A percentile compares a stretch with the other conserved stretches of the same genome.
These are phyloP conservation scores for Gryganskiella cystojenkinii DNA, from an alignment of 192 early-diverging fungal species.

Conservation along the genomic window DNA sequence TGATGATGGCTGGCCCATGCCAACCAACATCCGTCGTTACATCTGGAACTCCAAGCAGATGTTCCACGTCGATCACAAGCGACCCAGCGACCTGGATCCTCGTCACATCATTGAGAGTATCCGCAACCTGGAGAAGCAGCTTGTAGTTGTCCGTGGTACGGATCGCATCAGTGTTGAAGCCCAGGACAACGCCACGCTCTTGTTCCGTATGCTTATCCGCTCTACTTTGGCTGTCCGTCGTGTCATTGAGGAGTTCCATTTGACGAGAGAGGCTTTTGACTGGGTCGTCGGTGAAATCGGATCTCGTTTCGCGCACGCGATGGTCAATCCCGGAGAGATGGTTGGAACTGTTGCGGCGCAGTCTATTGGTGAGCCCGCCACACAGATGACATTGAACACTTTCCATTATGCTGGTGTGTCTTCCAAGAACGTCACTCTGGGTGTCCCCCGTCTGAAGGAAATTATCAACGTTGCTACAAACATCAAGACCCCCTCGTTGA, in stretches of 20 bases:
- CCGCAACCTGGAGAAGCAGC: conserved; percentile 73
- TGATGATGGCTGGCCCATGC: conserved; percentile 85
- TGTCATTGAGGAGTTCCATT: conserved; percentile 91
- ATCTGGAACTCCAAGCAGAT: conserved; percentile 92
- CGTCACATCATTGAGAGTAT: conserved; percentile 81
- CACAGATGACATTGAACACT: conserved; percentile 99
- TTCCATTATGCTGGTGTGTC: conserved; percentile 99
- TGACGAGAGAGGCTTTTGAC: conserved; percentile 90
- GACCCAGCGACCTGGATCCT: conserved; percentile 90
- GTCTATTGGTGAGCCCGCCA: conserved; percentile 99
- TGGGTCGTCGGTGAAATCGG: conserved; percentile 96
- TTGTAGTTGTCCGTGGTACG: conserved; percentile 86
- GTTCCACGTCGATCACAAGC: conserved; percentile 84
- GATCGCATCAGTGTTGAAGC: conserved; percentile 89
- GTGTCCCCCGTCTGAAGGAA: conserved; percentile 98
- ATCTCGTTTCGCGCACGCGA: conserved; percentile 87
- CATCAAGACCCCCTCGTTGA: conserved; percentile 92
- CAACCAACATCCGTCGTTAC: conserved; percentile 89
- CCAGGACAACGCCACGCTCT: conserved; percentile 91
- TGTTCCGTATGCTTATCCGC: conserved; percentile 87
- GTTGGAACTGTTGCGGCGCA: conserved; percentile 98
- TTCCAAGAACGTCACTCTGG: conserved; percentile 96
- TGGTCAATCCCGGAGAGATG: conserved; percentile 97
- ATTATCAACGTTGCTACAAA: conserved; percentile 99
- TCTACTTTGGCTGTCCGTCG: conserved; percentile 85